Conservation (phyloP, 164 flowering plant genomes). For the Macadamia tetraphylla region DNA sequence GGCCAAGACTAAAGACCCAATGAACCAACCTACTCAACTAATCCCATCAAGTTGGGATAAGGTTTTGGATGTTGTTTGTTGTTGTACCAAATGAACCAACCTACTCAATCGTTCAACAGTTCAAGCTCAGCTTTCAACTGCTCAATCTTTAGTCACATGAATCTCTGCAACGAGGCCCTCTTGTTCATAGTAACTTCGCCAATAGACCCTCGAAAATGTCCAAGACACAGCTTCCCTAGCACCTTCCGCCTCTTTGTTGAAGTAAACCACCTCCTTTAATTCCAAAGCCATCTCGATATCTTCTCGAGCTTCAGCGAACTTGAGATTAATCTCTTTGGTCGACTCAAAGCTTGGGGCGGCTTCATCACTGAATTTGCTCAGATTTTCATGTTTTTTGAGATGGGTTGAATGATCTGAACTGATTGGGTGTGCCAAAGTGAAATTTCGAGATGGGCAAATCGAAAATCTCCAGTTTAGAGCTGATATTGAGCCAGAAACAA, state of each 20-base stretch:
- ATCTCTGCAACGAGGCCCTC: conserved; percentile 54
- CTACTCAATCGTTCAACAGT: conserved; percentile 68
- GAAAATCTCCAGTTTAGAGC: conserved; percentile 10
- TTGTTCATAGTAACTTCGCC: conserved; percentile 49
- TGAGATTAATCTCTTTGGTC: conserved; percentile 65
- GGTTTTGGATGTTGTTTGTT: no score
- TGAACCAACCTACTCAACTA: no score
- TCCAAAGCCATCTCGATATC: conserved; percentile 94
- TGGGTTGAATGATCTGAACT: conserved; percentile 8
- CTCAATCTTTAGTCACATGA: conserved; percentile 95
- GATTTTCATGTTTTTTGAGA: conserved; percentile 1
- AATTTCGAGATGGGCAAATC: conserved; percentile 10
- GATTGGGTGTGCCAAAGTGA: conserved; percentile 15
- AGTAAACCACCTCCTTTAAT: conserved; percentile 88
- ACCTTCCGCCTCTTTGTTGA: conserved; percentile 79
- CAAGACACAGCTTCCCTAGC: conserved; percentile 68
- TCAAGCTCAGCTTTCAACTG: conserved; percentile 88
- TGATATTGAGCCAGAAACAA: conserved; percentile 1
- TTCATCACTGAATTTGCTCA: conserved; percentile 28
- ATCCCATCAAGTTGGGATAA: no score
- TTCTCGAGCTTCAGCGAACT: conserved; percentile 93
- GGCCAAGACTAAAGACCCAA: conserved; percentile 1
- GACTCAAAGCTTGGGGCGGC: conserved; percentile 28
- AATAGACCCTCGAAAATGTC: conserved; percentile 55
- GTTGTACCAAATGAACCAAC: conserved; percentile 14